Evolutionary conservation across 345 rosid species (phyloP).

Genomic region (Populus ilicifolia): DNA sequence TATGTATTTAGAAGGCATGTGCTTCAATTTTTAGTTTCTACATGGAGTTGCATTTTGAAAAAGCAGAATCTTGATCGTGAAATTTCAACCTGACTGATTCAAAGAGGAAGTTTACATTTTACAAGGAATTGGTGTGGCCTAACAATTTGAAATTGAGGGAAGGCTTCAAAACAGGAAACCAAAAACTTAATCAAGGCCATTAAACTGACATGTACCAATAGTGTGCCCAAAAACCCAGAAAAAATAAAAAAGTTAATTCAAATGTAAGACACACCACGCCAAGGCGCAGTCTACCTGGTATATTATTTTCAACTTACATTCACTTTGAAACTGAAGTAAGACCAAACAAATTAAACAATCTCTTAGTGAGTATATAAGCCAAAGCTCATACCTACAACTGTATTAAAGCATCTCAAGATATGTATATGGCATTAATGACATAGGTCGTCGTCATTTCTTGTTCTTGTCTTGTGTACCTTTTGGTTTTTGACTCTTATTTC

Average conservation of each 20-base stretch:
- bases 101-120: neutral
- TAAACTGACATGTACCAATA: no score
- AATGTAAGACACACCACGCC: neutral
- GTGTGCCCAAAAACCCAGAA: neutral
- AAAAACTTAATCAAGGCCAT: neutral
- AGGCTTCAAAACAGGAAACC: neutral
- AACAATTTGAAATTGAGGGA: neutral
- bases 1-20: neutral
- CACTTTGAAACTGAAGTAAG: neutral
- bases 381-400: neutral
- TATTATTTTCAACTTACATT: neutral
- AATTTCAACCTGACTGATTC: neutral
- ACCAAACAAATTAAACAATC: neutral
- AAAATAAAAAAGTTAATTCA: no score
- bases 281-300: no score
- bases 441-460: neutral
- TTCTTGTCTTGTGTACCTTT: neutral
- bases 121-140: neutral
- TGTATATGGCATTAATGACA: neutral
- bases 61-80: neutral
- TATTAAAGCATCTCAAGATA: neutral
- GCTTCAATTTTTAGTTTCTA: neutral
- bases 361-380: neutral
- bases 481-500: neutral
- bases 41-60: neutral